Base-by-base conservation (phyloP, 495 filamentous ascomycete genomes). In the Achaetomiella virescens region DNA sequence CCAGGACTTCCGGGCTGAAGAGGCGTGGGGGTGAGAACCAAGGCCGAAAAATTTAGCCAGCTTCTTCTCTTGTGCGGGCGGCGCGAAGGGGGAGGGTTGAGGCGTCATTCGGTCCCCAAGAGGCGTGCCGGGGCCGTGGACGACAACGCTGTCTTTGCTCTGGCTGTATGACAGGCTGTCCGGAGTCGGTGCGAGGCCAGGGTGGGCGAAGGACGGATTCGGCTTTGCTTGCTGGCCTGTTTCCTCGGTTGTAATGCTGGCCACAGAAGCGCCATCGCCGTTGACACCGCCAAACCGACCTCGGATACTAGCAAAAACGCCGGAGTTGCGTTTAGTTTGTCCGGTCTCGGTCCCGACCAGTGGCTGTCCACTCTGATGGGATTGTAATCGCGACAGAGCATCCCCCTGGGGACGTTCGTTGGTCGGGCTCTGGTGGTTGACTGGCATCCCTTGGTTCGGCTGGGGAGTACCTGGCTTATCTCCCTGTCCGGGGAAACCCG, bases 211-310 rank as follows among this genome's bases (percentile, higher is more conserved):
- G 33, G 58, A 48, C 1, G 51, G 53, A 14, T 40, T 48, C 6
- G 58, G 63, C 43, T 61, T 60, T 22, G 59, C 58, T 25, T 57
- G 57, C 21, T 37, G 47, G 21, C 50, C 49, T 12, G 52, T 44
- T 21, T 74, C 74, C 3, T 72, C 66, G 9, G 69, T 68, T 20
- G 61, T 40, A 27, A 67, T 51, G 52, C 62, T 74, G 27, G 57
- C 38, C 29, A 72, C 70, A 0, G 70, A 74, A 0, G 69, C 64
- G n/a, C 63, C 66, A 35, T 76, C 72, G 14, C 66, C 62, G 2
- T 55, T 45, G 15, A 52, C 43, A n/a, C 71, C 66, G 7, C 62
- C 66, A 6, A 72, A 46, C 9, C 61, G 58, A 12, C 65, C 67
- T 9, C 68, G 61, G 40, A 75, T 54, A 14, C 70, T 67, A 11